These are phyloP conservation scores for Haematococcus sp. DNA, from an alignment of 139 green algal genomes.

Conservation along the genomic window DNA sequence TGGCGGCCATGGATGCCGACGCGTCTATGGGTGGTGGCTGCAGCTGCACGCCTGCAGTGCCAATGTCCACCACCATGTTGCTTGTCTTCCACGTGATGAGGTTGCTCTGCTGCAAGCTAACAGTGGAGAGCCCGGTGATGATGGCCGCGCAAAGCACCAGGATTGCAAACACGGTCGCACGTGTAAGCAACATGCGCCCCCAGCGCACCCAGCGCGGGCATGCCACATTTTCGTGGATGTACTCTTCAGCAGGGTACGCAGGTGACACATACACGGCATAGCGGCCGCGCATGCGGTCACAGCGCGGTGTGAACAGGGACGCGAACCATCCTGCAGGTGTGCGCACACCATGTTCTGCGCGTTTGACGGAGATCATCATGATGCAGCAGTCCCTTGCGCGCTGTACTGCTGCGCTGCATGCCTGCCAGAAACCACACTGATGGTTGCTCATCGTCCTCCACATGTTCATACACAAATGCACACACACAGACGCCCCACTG, in stretches of 20 bases:
- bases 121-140: slow-evolving; percentile 7
- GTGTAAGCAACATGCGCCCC: slow-evolving; percentile 8
- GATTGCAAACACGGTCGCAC: background rate
- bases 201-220: slow-evolving; percentile 13
- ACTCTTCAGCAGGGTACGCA: slow-evolving; percentile 46
- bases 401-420: too few species aligned
- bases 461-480: too few species aligned
- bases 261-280: slow-evolving; percentile 28
- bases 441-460: too few species aligned
- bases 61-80: background rate
- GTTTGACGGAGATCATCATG: too few species aligned
- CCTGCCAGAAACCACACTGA: background rate
- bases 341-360: background rate
- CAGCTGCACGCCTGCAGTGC: background rate
- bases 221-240: slow-evolving; percentile 49
- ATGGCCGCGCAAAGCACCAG: background rate
- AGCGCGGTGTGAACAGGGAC: slow-evolving; percentile 1
- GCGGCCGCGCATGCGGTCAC: slow-evolving; percentile 5
- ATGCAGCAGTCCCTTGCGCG: too few species aligned
- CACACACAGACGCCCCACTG: too few species aligned
- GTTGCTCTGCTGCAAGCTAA: background rate
- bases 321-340: slow-evolving; percentile 24
- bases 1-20: background rate
- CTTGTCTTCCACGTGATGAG: background rate
- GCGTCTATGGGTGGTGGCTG: background rate